A percentile compares a stretch with the other conserved stretches of the same genome.
phyloP scores from a whole-genome alignment of 176 grass and related monocot genomes.

The Areca catechu region DNA sequence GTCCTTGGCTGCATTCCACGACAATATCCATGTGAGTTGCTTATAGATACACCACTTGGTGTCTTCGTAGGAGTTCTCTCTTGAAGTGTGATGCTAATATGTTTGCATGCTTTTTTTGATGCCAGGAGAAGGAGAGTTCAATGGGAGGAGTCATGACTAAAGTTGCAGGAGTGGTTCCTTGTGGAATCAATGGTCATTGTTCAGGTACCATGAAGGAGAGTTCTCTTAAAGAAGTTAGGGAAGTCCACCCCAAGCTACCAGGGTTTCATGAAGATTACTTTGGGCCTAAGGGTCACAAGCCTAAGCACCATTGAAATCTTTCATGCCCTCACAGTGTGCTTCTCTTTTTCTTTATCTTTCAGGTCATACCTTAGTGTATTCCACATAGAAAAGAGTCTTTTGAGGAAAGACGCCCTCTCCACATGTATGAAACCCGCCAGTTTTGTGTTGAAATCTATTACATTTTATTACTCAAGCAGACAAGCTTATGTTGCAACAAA shows the following conservation, averaged over 20 bases:
- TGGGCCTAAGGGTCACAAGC: conserved; percentile 28
- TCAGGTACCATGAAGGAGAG: conserved; percentile 45
- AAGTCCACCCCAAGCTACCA: conserved; percentile 23
- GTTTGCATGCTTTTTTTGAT: neutral
- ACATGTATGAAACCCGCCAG: neutral
- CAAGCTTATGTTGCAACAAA: no score
- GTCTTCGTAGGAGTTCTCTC: no score
- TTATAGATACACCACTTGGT: no score
- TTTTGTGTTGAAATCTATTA: neutral
- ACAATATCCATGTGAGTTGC: conserved; percentile 26
- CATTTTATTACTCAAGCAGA: neutral
- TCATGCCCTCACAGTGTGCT: neutral
- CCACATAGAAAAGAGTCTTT: neutral
- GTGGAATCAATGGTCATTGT: conserved; percentile 11
- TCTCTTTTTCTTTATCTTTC: neutral
- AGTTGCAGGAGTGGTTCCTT: neutral
- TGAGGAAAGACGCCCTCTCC: neutral
- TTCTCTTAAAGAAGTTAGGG: conserved; percentile 24
- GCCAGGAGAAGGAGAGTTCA: neutral
- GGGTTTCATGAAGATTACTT: conserved; percentile 70
- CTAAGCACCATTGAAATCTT: conserved; percentile 44
- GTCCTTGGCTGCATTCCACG: conserved; percentile 12
- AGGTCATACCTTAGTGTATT: neutral
- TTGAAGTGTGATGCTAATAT: no score
- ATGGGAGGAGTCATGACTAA: neutral